Evolutionary conservation across 2,329 filamentous ascomycete species (phyloP).

Genomic region (Cladosporium sphaerospermum): DNA sequence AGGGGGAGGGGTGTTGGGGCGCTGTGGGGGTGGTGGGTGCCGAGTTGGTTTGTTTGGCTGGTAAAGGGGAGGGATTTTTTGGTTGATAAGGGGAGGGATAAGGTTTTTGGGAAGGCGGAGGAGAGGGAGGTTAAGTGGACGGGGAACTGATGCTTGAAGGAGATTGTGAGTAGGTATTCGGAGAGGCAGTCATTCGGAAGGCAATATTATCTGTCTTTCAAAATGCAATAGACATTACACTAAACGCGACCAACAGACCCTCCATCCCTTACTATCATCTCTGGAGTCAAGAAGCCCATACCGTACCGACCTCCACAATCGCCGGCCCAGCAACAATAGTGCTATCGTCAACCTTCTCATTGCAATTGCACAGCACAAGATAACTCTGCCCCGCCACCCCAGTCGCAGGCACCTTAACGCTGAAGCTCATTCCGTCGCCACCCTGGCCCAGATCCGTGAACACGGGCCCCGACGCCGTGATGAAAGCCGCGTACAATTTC

Average conservation of each 20-base stretch:
- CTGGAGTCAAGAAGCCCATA: conserved; percentile 2
- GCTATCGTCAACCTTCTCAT: conserved; percentile 16
- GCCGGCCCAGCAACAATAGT: conserved; percentile 20
- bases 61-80: conserved; percentile 35
- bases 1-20: conserved; percentile 34
- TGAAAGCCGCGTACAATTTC: conserved; percentile 19
- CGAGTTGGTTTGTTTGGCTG: conserved; percentile 33
- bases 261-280: too few species aligned
- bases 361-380: conserved; percentile 19
- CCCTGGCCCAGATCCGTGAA: conserved; percentile 13
- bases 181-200: too few species aligned
- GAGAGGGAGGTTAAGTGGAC: conserved; percentile 16
- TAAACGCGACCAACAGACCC: neutral
- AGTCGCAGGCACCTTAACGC: conserved; percentile 17
- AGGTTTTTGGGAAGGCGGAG: conserved; percentile 14
- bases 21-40: conserved; percentile 32
- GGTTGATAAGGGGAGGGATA: conserved; percentile 18
- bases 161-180: too few species aligned
- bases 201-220: too few species aligned
- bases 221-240: too few species aligned
- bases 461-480: conserved; percentile 16
- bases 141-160: conserved; percentile 4
- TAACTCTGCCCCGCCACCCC: conserved; percentile 21
- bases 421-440: conserved; percentile 16
- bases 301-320: conserved; percentile 20